Conservation (phyloP, 1,284 basidiomycete species). For the Somion occarium region DNA sequence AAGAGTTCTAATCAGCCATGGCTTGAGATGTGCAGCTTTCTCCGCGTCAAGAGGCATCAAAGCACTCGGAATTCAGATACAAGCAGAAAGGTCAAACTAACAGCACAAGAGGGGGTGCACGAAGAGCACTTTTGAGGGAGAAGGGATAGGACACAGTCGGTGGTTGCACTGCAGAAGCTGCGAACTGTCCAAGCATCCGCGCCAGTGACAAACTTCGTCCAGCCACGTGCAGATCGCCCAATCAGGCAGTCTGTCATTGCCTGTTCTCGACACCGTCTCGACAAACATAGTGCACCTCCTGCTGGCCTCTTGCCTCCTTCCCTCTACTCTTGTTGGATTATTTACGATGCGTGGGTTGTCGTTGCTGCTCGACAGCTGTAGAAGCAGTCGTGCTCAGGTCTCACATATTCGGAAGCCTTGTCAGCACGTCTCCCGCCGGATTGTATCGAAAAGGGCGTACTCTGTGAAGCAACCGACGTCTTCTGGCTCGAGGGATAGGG, state of each 20-base stretch:
- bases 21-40: constrained; percentile 61
- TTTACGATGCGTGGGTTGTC: too few species aligned
- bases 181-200: too few species aligned
- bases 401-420: too few species aligned
- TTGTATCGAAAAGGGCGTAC: not conserved
- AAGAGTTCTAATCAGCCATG: constrained; percentile 80
- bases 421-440: too few species aligned
- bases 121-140: not conserved
- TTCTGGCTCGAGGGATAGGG: not conserved
- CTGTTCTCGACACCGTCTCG: too few species aligned
- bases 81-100: constrained; percentile 2
- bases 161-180: too few species aligned
- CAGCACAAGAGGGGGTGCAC: constrained; percentile 8
- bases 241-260: not conserved
- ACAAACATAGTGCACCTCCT: too few species aligned
- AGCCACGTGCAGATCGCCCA: not conserved
- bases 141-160: not conserved
- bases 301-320: too few species aligned
- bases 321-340: too few species aligned
- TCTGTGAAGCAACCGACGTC: not conserved
- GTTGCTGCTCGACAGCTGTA: too few species aligned
- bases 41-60: constrained; percentile 63
- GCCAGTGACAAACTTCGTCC: not conserved
- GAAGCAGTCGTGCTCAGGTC: too few species aligned
- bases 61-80: constrained; percentile 7